phyloP scores from a whole-genome alignment of 345 rosid genomes.

The Erysimum cheiranthoides region DNA sequence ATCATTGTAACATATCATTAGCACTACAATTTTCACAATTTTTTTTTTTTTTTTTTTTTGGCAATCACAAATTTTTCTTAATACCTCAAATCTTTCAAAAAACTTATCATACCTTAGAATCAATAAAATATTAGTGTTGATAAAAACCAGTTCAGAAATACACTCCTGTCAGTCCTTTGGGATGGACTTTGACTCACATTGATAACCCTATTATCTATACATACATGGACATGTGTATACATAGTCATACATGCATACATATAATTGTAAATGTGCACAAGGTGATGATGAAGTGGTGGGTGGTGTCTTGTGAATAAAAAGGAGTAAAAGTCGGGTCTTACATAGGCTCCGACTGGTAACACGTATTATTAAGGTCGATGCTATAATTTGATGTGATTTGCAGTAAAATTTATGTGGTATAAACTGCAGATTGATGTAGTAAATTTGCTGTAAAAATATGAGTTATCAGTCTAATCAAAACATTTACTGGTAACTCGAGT shows the following conservation, averaged over 20 bases:
- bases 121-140: not conserved
- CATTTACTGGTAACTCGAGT: too few relatives aligned
- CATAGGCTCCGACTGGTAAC: too few relatives aligned
- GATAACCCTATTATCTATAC: not conserved
- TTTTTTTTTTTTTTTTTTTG: too few relatives aligned
- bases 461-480: too few relatives aligned
- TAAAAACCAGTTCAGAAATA: not conserved
- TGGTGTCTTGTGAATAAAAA: slow-evolving; percentile 9
- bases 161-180: not conserved
- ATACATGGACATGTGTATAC: not conserved
- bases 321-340: not conserved
- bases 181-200: not conserved
- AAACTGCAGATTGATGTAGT: too few relatives aligned
- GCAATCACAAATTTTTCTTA: too few relatives aligned
- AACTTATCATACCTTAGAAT: not conserved
- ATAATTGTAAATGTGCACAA: not conserved
- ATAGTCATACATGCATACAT: not conserved
- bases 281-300: slow-evolving; percentile 29
- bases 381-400: too few relatives aligned
- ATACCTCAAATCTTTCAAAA: not conserved
- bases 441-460: too few relatives aligned
- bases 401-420: too few relatives aligned
- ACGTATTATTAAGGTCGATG: too few relatives aligned
- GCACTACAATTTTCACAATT: not conserved
- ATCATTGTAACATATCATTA: not conserved